Evolutionary conservation across 257 asterid genomes (phyloP).

Genomic region (Ligustrum vulgare): DNA sequence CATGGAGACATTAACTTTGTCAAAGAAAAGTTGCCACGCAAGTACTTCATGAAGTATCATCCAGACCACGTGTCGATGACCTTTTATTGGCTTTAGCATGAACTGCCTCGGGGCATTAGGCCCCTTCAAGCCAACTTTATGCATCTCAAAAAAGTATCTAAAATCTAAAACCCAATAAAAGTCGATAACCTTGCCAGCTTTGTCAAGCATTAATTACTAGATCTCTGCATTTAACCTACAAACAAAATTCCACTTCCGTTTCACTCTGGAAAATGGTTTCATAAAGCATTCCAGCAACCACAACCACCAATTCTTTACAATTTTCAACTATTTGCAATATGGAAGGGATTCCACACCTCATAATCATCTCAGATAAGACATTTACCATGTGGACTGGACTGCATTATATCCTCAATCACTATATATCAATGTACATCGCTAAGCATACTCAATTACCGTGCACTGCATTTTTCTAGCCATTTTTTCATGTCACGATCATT

Average conservation of each 20-base stretch:
- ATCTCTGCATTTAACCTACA: background rate
- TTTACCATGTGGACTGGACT: background rate
- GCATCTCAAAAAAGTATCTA: background rate
- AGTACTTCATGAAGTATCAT: slow-evolving; percentile 6
- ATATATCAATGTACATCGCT: slow-evolving; percentile 3
- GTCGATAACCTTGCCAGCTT: background rate
- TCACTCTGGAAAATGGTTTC: background rate
- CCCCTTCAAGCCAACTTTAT: background rate
- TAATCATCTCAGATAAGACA: slow-evolving; percentile 5
- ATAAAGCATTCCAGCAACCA: background rate
- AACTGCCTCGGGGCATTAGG: background rate
- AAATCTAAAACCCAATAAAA: background rate
- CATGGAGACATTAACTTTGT: background rate
- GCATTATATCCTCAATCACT: background rate
- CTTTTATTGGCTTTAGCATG: background rate
- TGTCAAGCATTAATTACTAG: background rate
- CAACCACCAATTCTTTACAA: background rate
- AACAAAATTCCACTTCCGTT: background rate
- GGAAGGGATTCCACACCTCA: background rate
- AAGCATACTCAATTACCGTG: background rate
- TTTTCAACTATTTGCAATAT: slow-evolving; percentile 1
- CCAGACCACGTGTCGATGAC: background rate
- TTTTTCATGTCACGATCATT: background rate
- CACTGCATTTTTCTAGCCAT: background rate
- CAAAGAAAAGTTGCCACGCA: background rate